These are phyloP conservation scores for Whalleya microplaca DNA, from an alignment of 2,329 filamentous ascomycete genomes.

Conservation along the genomic window DNA sequence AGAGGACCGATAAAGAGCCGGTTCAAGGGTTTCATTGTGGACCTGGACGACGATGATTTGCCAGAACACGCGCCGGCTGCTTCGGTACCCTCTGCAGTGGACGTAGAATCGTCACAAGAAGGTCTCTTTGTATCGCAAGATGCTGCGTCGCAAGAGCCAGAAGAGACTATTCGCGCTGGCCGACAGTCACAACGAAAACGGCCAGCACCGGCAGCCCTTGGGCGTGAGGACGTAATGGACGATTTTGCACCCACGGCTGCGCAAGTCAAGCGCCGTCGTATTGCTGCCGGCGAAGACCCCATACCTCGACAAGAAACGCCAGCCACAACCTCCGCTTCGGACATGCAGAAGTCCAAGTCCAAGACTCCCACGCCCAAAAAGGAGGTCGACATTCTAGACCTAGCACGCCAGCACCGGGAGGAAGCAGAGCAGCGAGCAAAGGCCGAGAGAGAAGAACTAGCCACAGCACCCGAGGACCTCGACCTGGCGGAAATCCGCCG, in stretches of 20 bases:
- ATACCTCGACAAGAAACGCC: conserved; percentile 39
- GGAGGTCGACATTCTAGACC: conserved; percentile 70
- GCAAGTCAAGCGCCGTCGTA: conserved; percentile 76
- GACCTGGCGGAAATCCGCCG: conserved; percentile 74
- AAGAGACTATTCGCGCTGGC: conserved; percentile 24
- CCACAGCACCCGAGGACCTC: conserved; percentile 61
- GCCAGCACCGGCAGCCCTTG: conserved; percentile 44
- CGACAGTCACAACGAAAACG: conserved; percentile 49
- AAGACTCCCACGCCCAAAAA: conserved; percentile 51
- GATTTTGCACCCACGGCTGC: conserved; percentile 76
- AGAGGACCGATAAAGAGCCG: conserved; percentile 53
- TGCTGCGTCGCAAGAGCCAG: conserved; percentile 30
- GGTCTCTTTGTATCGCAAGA: conserved; percentile 63
- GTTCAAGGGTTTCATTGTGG: conserved; percentile 75
- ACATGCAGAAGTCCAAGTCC: conserved; percentile 48
- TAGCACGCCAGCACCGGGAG: conserved; percentile 62
- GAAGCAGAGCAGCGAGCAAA: conserved; percentile 68
- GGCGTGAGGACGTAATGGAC: conserved; percentile 65
- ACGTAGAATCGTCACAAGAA: conserved; percentile 42
- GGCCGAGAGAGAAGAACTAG: conserved; percentile 58
- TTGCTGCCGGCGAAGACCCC: conserved; percentile 60
- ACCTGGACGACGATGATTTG: conserved; percentile 42
- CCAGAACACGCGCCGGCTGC: conserved; percentile 11
- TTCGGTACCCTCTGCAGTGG: conserved; percentile 2
- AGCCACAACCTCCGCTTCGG: conserved; percentile 32